Percentiles rank a stretch among this genome's conserved stretches.
phyloP scores from a whole-genome alignment of 2,329 filamentous ascomycete genomes.

The Fusarium devonianum region DNA sequence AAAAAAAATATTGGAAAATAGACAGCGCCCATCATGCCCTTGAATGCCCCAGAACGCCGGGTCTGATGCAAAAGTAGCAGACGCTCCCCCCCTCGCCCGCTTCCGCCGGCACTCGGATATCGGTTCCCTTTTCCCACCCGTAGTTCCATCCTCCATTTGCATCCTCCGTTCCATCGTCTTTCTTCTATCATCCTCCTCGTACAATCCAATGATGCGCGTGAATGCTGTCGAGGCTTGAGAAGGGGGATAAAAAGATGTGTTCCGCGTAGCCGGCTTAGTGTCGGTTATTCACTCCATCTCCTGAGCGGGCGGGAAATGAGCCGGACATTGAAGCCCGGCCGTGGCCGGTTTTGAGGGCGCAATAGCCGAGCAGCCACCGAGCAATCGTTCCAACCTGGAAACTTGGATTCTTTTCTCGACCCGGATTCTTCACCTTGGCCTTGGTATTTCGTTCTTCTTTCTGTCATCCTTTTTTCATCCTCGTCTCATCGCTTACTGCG shows the following conservation, averaged over 20 bases:
- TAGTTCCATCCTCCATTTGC: neutral
- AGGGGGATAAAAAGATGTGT: neutral
- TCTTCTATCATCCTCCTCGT: conserved; percentile 13
- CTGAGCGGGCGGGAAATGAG: conserved; percentile 19
- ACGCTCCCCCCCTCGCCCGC: conserved; percentile 28
- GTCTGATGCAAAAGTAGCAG: conserved; percentile 43
- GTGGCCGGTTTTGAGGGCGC: conserved; percentile 5
- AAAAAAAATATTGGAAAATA: conserved; percentile 12
- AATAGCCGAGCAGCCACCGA: conserved; percentile 37
- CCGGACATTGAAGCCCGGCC: conserved; percentile 29
- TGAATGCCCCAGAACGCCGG: conserved; percentile 42
- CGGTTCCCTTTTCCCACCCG: conserved; percentile 23
- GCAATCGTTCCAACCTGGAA: conserved; percentile 16
- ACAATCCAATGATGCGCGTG: conserved; percentile 13
- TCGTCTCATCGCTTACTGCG: conserved; percentile 25
- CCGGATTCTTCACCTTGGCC: conserved; percentile 6
- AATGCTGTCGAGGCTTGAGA: neutral
- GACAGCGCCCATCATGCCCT: conserved; percentile 42
- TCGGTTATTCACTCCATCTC: conserved; percentile 32
- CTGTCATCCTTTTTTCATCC: conserved; percentile 3
- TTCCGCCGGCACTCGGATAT: conserved; percentile 30
- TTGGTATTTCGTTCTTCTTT: conserved; percentile 3
- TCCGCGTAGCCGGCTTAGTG: conserved; percentile 4
- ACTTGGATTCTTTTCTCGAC: conserved; percentile 13
- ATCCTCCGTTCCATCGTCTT: conserved; percentile 15